A percentile compares a stretch with the other conserved stretches of the same genome.
Evolutionary conservation across 257 asterid species (phyloP).

Genomic region (Dorcoceras hygrometricum): DNA sequence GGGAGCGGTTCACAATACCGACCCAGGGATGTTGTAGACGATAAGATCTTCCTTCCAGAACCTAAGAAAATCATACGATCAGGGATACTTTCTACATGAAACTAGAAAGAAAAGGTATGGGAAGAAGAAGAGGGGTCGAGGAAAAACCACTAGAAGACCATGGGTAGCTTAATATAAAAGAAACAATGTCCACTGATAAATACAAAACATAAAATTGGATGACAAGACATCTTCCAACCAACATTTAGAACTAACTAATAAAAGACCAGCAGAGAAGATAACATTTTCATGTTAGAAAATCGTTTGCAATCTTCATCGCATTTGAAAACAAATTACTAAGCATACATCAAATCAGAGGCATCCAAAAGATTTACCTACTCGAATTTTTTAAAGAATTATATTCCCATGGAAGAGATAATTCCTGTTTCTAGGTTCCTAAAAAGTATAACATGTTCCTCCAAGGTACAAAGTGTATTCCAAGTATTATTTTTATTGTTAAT

Average conservation of each 20-base stretch:
- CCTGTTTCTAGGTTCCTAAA: neutral
- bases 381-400: neutral
- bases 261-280: neutral
- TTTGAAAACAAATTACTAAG: neutral
- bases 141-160: no score
- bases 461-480: neutral
- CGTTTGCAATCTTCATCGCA: neutral
- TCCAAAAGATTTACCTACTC: neutral
- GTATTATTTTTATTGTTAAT: no score
- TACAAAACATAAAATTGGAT: neutral
- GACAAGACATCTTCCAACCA: neutral
- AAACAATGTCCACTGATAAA: no score
- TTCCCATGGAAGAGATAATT: neutral
- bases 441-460: slow-evolving; percentile 6
- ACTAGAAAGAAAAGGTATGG: neutral
- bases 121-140: no score
- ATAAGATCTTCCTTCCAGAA: slow-evolving; percentile 87
- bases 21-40: slow-evolving; percentile 93
- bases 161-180: no score
- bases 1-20: slow-evolving; percentile 90
- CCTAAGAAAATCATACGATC: slow-evolving; percentile 35
- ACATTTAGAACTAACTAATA: neutral
- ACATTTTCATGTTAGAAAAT: neutral
- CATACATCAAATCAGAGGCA: neutral
- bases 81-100: slow-evolving; percentile 5